phyloP scores from a whole-genome alignment of 495 filamentous ascomycete genomes.

The Neurospora sp. region DNA sequence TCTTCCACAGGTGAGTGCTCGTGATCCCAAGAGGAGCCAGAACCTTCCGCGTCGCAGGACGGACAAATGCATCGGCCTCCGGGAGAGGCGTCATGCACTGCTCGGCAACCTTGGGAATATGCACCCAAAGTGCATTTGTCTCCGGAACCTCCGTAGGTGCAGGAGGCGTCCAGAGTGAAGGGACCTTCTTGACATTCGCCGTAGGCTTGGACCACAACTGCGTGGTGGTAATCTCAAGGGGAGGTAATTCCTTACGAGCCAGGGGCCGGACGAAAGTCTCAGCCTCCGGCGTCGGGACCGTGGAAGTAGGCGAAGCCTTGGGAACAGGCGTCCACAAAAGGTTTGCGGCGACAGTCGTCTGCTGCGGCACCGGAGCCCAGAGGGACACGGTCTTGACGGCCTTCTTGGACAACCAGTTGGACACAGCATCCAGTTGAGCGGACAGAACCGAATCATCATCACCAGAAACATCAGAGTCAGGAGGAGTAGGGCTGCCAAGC shows the following conservation, averaged over 20 bases:
- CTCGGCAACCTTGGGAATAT: conserved; percentile 1
- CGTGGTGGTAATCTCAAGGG: conserved; percentile 27
- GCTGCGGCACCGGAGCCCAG: conserved; percentile 12
- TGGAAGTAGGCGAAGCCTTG: conserved; percentile 1
- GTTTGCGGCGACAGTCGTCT: neutral
- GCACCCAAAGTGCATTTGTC: conserved; percentile 8
- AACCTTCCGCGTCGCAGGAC: conserved; percentile 23
- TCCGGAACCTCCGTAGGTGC: neutral
- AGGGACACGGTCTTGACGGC: conserved; percentile 3
- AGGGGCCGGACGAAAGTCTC: conserved; percentile 19
- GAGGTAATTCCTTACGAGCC: conserved; percentile 19
- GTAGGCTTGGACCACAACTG: conserved; percentile 22
- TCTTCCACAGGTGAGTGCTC: conserved; percentile 31
- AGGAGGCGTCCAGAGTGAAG: conserved; percentile 16
- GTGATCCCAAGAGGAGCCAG: conserved; percentile 22
- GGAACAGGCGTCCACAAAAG: conserved; percentile 7
- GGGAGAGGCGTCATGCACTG: neutral
- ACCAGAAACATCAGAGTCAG: conserved; percentile 32
- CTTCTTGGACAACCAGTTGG: neutral
- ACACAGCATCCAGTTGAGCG: conserved; percentile 18
- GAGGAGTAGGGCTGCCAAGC: conserved; percentile 41
- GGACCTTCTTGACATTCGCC: neutral
- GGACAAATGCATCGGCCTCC: conserved; percentile 12
- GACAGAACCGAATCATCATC: conserved; percentile 12
- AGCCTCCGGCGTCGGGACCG: neutral